Evolutionary conservation across 441 rosid genomes (phyloP).

Genomic region (Adansonia rubrostipa): DNA sequence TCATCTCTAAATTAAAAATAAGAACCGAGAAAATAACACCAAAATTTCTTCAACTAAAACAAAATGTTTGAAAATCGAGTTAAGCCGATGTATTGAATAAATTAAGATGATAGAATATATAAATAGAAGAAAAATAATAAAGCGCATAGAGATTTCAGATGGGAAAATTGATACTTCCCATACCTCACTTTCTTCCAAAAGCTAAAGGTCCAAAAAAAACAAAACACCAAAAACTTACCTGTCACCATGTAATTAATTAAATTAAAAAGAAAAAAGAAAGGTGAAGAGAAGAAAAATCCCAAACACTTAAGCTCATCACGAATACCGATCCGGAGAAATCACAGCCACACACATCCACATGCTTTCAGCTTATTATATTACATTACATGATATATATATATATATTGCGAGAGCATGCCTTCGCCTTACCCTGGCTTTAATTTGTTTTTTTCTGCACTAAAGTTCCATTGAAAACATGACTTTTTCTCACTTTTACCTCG

Average conservation of each 20-base stretch:
- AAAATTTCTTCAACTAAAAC: neutral
- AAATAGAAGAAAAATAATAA: no score
- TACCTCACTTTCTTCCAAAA: slow-evolving; percentile 36
- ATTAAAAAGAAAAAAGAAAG: neutral
- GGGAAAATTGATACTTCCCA: slow-evolving; percentile 28
- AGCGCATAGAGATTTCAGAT: slow-evolving; percentile 18
- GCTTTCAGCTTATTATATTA: slow-evolving; percentile 15
- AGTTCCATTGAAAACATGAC: slow-evolving; percentile 21
- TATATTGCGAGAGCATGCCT: slow-evolving; percentile 10
- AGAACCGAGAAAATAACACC: neutral
- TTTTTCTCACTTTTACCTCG: slow-evolving; percentile 7
- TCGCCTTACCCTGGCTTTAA: slow-evolving; percentile 25
- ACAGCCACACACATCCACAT: slow-evolving; percentile 20
- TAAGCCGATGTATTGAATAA: neutral
- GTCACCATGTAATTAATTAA: slow-evolving; percentile 6
- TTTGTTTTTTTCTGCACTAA: slow-evolving; percentile 26
- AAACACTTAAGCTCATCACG: neutral
- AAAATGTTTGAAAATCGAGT: neutral
- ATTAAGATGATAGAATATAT: neutral
- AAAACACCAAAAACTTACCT: slow-evolving; percentile 7
- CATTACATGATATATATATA: neutral
- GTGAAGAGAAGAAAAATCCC: neutral
- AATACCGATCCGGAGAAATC: slow-evolving; percentile 28
- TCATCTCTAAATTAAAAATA: neutral
- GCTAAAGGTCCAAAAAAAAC: slow-evolving; percentile 21